These are phyloP conservation scores for Epichloe typhina DNA, from an alignment of 2,329 filamentous ascomycete species.

Conservation along the genomic window DNA sequence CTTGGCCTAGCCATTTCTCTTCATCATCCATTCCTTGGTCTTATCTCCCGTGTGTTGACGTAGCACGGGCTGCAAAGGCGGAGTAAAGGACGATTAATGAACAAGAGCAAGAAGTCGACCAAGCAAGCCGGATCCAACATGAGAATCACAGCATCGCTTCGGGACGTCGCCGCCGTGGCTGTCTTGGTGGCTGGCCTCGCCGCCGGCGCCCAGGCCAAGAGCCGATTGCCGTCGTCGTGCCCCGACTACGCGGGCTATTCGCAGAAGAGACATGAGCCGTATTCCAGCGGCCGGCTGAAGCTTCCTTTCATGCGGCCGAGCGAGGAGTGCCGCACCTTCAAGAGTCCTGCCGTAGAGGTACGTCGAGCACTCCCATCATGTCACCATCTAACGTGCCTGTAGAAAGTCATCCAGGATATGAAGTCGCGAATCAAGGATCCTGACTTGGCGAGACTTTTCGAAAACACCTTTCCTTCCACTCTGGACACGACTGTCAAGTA, in stretches of 20 bases:
- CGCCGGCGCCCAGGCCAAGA: not conserved
- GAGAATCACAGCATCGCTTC: not conserved
- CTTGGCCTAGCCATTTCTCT: no score
- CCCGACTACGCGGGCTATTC: constrained; percentile 13
- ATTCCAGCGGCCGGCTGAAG: constrained; percentile 10
- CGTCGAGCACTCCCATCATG: not conserved
- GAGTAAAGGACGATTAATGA: not conserved
- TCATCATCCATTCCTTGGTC: no score
- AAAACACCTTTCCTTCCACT: constrained; percentile 74
- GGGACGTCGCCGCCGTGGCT: not conserved
- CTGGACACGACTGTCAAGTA: constrained; percentile 71
- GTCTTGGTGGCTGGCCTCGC: not conserved
- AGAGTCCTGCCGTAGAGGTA: constrained; percentile 15
- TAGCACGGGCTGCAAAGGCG: no score
- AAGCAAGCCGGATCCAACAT: not conserved
- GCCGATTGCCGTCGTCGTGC: constrained; percentile 11
- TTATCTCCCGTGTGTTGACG: no score
- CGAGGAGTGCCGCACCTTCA: constrained; percentile 15
- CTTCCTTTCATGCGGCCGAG: constrained; percentile 15
- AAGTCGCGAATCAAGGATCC: constrained; percentile 28
- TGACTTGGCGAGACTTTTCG: constrained; percentile 62
- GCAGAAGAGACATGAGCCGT: constrained; percentile 11
- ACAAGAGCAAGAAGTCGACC: not conserved
- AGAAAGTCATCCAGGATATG: constrained; percentile 21
- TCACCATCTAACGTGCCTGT: not conserved